Conservation (phyloP, 2,329 filamentous ascomycete genomes). For the Cladophialophora immunda region DNA sequence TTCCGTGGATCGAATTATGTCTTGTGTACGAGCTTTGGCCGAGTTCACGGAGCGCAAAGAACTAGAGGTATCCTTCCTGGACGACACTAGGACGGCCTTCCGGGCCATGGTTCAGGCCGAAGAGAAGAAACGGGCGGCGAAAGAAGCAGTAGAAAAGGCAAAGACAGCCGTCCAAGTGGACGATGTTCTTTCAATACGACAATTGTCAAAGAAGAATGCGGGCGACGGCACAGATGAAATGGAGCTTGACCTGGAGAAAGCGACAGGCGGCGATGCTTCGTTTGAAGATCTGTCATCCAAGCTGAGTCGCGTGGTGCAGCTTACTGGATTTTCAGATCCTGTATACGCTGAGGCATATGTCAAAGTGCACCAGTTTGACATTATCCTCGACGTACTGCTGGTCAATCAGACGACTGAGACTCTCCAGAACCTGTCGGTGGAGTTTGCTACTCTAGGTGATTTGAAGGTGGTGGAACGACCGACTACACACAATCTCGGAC, state of each 20-base stretch:
- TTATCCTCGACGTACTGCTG: constrained; percentile 92
- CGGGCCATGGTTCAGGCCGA: constrained; percentile 96
- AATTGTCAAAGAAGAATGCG: constrained; percentile 89
- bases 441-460: constrained; percentile 97
- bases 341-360: constrained; percentile 99
- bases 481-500: constrained; percentile 92
- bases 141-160: constrained; percentile 90
- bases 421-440: constrained; percentile 93
- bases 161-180: constrained; percentile 96
- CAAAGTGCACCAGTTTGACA: constrained; percentile 98
- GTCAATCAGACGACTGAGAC: constrained; percentile 98
- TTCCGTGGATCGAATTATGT: constrained; percentile 98
- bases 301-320: constrained; percentile 92
- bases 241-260: constrained; percentile 89
- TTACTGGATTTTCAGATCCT: constrained; percentile 97
- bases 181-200: constrained; percentile 90
- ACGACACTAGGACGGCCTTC: constrained; percentile 96
- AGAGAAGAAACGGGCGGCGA: constrained; percentile 96
- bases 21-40: constrained; percentile 88
- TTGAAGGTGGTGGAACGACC: constrained; percentile 97
- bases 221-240: constrained; percentile 84
- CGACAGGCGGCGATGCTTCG: constrained; percentile 86
- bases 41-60: constrained; percentile 91
- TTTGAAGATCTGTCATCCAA: constrained; percentile 91
- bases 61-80: constrained; percentile 88